phyloP scores from a whole-genome alignment of 1,284 basidiomycete genomes.

The Trametes pubescens region DNA sequence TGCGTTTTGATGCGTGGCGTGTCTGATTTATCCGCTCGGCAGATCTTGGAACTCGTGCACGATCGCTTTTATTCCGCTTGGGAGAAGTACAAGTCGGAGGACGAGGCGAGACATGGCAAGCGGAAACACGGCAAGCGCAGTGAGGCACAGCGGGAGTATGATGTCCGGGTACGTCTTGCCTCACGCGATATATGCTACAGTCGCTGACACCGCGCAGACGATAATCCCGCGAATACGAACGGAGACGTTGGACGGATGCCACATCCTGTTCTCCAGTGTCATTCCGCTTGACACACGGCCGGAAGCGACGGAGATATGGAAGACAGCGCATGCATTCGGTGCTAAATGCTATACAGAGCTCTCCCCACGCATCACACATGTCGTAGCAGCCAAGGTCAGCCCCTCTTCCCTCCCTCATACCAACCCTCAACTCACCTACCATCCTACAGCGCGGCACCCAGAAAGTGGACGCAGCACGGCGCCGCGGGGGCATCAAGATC shows the following conservation, averaged over 20 bases:
- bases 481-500: conserved; percentile 75
- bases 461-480: conserved; percentile 86
- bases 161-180: conserved; percentile 67
- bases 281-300: conserved; percentile 87
- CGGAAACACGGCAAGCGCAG: conserved; percentile 43
- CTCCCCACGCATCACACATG: conserved; percentile 80
- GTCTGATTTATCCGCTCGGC: conserved; percentile 8
- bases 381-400: conserved; percentile 86
- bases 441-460: conserved; percentile 79
- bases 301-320: conserved; percentile 89
- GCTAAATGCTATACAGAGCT: conserved; percentile 82
- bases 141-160: conserved; percentile 48
- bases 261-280: conserved; percentile 92
- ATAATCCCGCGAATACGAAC: conserved; percentile 87
- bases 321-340: conserved; percentile 87
- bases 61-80: conserved; percentile 76
- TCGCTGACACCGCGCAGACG: conserved; percentile 51
- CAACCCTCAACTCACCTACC: background rate
- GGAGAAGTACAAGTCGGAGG: conserved; percentile 52
- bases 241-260: conserved; percentile 77
- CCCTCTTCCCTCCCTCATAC: background rate
- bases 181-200: background rate
- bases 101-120: conserved; percentile 40
- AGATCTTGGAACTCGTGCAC: conserved; percentile 86
- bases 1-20: background rate